phyloP scores from a whole-genome alignment of 2,329 filamentous ascomycete genomes.

The Cladobotryum protrusum region DNA sequence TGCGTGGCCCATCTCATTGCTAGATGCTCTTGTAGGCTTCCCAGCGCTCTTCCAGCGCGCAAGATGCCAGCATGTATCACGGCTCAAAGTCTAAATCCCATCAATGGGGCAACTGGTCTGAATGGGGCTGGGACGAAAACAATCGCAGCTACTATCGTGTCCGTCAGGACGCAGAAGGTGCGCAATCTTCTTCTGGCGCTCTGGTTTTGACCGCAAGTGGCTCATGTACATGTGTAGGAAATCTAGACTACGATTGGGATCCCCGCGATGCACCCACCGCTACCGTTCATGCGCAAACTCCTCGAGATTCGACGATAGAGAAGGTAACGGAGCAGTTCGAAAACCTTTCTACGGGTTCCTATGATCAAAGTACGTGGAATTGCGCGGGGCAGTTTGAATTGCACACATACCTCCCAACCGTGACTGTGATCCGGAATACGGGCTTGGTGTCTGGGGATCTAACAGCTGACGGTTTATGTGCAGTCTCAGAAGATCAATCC shows the following conservation, averaged over 20 bases:
- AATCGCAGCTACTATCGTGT: slow-evolving; percentile 18
- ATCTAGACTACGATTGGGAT: slow-evolving; percentile 17
- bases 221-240: slow-evolving; percentile 11
- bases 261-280: slow-evolving; percentile 6
- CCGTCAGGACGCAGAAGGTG: slow-evolving; percentile 21
- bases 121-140: slow-evolving; percentile 20
- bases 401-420: no score
- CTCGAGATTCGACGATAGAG: slow-evolving; percentile 11
- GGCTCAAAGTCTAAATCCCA: slow-evolving; percentile 22
- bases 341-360: slow-evolving; percentile 6
- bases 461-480: slow-evolving; percentile 1
- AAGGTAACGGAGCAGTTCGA: slow-evolving; percentile 9
- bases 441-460: neutral
- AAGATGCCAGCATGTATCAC: slow-evolving; percentile 25
- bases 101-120: slow-evolving; percentile 22
- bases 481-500: slow-evolving; percentile 8
- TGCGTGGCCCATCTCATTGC: slow-evolving; percentile 9
- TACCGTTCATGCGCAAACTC: slow-evolving; percentile 10
- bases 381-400: no score
- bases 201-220: slow-evolving; percentile 3
- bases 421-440: no score
- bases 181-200: slow-evolving; percentile 8
- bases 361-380: slow-evolving; percentile 10
- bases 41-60: slow-evolving; percentile 13
- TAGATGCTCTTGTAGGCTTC: slow-evolving; percentile 12